These are phyloP conservation scores for Cryptococcus hybrid DNA, from an alignment of 1,284 basidiomycete species.

Conservation along the genomic window DNA sequence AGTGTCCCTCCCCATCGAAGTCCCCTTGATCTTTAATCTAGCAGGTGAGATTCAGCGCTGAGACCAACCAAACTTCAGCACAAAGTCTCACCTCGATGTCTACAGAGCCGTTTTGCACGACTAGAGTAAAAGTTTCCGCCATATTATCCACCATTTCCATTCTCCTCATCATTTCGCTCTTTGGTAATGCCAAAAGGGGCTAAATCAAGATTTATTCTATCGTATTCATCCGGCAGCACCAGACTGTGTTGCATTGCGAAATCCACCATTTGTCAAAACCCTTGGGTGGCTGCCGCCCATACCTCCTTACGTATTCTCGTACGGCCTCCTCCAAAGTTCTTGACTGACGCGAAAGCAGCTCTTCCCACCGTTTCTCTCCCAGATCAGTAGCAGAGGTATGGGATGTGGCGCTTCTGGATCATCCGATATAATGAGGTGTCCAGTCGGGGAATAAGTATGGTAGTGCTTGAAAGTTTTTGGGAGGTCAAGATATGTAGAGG, in stretches of 20 bases:
- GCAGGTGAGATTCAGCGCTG: background rate
- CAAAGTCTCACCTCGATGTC: slow-evolving; percentile 28
- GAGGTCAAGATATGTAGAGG: background rate
- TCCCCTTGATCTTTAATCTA: slow-evolving; percentile 42
- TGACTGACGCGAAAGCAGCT: slow-evolving; percentile 68
- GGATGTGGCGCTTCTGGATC: slow-evolving; percentile 59
- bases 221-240: slow-evolving; percentile 85
- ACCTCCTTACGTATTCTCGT: slow-evolving; percentile 70
- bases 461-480: slow-evolving; percentile 16
- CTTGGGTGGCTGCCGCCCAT: slow-evolving; percentile 71
- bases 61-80: too few relatives aligned
- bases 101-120: slow-evolving; percentile 33
- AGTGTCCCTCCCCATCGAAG: slow-evolving; percentile 42
- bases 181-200: slow-evolving; percentile 59
- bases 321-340: slow-evolving; percentile 69
- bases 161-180: slow-evolving; percentile 66
- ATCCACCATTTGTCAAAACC: slow-evolving; percentile 86
- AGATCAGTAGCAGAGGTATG: slow-evolving; percentile 67
- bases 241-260: slow-evolving; percentile 70
- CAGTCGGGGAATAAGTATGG: slow-evolving; percentile 40
- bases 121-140: slow-evolving; percentile 44
- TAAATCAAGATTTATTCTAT: slow-evolving; percentile 67
- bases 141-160: slow-evolving; percentile 55
- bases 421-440: slow-evolving; percentile 40
- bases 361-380: slow-evolving; percentile 67